phyloP scores from a whole-genome alignment of 2,329 filamentous ascomycete genomes.

The Fusarium sp. region DNA sequence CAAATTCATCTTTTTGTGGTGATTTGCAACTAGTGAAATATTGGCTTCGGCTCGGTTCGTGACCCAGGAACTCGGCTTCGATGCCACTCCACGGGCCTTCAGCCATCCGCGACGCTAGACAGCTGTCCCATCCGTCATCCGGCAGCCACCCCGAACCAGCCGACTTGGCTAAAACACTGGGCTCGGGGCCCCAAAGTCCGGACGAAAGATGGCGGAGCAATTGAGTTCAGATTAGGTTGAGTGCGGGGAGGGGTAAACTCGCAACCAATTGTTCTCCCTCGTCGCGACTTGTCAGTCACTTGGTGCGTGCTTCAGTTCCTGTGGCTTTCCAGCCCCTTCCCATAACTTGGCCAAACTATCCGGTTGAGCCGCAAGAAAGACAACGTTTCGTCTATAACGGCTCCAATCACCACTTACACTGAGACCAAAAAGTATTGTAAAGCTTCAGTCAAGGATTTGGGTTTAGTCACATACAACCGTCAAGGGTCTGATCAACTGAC shows the following conservation, averaged over 20 bases:
- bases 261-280: not conserved
- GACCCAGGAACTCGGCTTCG: conserved; percentile 6
- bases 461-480: conserved; percentile 4
- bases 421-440: not conserved
- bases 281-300: not conserved
- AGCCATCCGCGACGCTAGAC: conserved; percentile 35
- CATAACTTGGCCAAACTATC: not conserved
- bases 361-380: not conserved
- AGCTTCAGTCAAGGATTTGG: not conserved
- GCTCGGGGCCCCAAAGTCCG: not conserved
- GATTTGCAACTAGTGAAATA: not conserved
- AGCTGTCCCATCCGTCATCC: conserved; percentile 42
- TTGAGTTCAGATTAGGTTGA: conserved; percentile 17
- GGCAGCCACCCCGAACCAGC: conserved; percentile 22
- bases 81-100: not conserved
- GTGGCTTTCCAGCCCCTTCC: not conserved
- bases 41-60: conserved; percentile 10
- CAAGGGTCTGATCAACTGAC: conserved; percentile 1
- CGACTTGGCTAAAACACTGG: conserved; percentile 7
- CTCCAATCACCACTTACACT: not conserved
- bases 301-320: not conserved
- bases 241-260: not conserved
- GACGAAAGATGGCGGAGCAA: conserved; percentile 23
- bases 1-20: not conserved
- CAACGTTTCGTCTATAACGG: not conserved